Evolutionary conservation across 164 flowering plant genomes (phyloP), one percentile per base, ranked within the genome.

Genomic region (Stephania cephalantha): DNA sequence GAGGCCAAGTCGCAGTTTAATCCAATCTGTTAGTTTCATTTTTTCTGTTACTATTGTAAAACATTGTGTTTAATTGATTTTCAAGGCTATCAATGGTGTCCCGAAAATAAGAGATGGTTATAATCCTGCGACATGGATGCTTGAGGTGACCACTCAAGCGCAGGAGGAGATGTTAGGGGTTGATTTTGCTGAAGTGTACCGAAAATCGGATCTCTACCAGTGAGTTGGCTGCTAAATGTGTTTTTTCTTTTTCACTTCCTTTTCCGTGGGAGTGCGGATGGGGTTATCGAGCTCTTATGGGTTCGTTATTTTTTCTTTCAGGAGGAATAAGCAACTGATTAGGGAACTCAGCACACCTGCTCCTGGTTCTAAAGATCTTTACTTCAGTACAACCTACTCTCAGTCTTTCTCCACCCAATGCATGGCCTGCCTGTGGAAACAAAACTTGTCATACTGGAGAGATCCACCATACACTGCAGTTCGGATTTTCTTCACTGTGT

Each of bases 341-440:
- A 30, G 31, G 44, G 86, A 83, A 72, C 75, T 82, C 5, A 77
- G 82, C 72, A 64, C 44, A 50, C 83, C 87, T 3, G 73, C 79
- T 65, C 81, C 86, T 17, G 81, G 82, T 61, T 76, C 86, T 42
- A 75, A 74, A 48, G 85, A 83, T 53, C 75, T 85, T n/a, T 68
- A 76, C 71, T 85, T 79, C 81, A 76, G 73, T 12, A 79, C 82
- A 18, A 75, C 73, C 46, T 85, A 78, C 42, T 79, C 87, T 4
- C 85, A 78, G 64, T 31, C 83, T 48, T 71, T 79, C 65, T 58
- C 48, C 46, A 68, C 64, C 18, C 87, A 85, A 73, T 85, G 81
- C 64, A 50, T 78, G 68, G 87, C 85, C 72, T 85, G 87, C 77
- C 75, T 85, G 8, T 85, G 87, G 87, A 85, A 85, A 76, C 87